A percentile compares a stretch with the other conserved stretches of the same genome.
These are phyloP conservation scores for Bipolaris victoriae DNA, from an alignment of 2,329 filamentous ascomycete species.

Conservation along the genomic window DNA sequence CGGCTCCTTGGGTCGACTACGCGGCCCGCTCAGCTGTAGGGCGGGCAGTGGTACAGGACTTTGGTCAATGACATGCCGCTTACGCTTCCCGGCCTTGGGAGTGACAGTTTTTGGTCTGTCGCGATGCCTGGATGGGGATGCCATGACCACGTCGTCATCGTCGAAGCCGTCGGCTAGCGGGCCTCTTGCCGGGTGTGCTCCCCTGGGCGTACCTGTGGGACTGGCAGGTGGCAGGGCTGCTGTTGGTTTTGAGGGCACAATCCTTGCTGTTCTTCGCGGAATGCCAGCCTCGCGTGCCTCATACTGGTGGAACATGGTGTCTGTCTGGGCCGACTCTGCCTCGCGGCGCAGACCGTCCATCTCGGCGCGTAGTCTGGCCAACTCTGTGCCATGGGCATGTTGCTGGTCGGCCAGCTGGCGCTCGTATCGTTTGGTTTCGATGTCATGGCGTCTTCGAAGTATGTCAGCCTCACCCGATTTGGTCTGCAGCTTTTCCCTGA, in stretches of 20 bases:
- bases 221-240: slow-evolving; percentile 25
- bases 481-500: slow-evolving; percentile 51
- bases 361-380: slow-evolving; percentile 67
- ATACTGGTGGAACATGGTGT: slow-evolving; percentile 74
- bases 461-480: slow-evolving; percentile 77
- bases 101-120: slow-evolving; percentile 59
- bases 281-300: slow-evolving; percentile 67
- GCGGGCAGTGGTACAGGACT: slow-evolving; percentile 65
- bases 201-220: slow-evolving; percentile 65
- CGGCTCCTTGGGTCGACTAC: slow-evolving; percentile 47
- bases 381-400: slow-evolving; percentile 67
- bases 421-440: slow-evolving; percentile 66
- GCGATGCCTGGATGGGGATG: slow-evolving; percentile 60
- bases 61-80: slow-evolving; percentile 65
- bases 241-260: slow-evolving; percentile 35
- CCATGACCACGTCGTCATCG: slow-evolving; percentile 64
- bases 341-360: slow-evolving; percentile 70
- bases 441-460: slow-evolving; percentile 72
- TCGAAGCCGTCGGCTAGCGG: slow-evolving; percentile 78
- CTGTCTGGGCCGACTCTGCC: slow-evolving; percentile 69
- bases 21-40: slow-evolving; percentile 56
- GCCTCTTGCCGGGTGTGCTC: slow-evolving; percentile 59
- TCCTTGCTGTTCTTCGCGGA: slow-evolving; percentile 49
- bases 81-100: slow-evolving; percentile 72
- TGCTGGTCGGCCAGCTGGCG: slow-evolving; percentile 66